Base-by-base conservation (phyloP, 768 basidiomycete species). In the Lactifluus echinatus region DNA sequence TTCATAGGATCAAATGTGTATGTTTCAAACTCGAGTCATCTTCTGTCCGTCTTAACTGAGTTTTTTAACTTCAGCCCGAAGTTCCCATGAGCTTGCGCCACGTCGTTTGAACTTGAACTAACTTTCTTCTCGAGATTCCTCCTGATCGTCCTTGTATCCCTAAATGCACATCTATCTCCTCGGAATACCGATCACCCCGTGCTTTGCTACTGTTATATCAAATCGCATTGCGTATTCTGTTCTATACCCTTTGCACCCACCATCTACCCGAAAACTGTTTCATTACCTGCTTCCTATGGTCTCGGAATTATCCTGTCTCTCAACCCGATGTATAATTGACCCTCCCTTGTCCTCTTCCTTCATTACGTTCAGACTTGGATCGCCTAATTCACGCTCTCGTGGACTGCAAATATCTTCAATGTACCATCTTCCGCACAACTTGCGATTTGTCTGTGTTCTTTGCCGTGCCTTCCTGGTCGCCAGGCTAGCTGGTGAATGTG, bases 391-490 rank as follows among this genome's bases (percentile, higher is more conserved):
- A 57, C 50, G 46, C 42, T 34, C 52, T 49, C 45, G 50, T 48
- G 55, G 59, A 63, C 62, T 63, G 60, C 60, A 56, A 57, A 73
- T 74, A 95, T 77, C 71, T 83, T 87, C 72, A 94, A 75, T 76
- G 87, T 88, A 75, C 89, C 84, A 77, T 97, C 94, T 74, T 95
- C 92, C 70, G 90, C 89, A 66, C 91, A 91, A 57, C 84, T 91
- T 33, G 91, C 94, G 51, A 97, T 77, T 57, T 82, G 76, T 55
- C 70, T 73, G 53, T 62, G 57, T 11, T 58, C 62, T 49, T 62
- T 64, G 12, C 53, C 65, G 29, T 68, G 62, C 7, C 60, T 64
- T 14, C 69, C 68, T 29, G 85, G 82, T 36, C 85, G 78, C 90
- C 91, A 97, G n/a, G 83, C 76, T 54, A 96, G 73, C 56, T 80